These are phyloP conservation scores for Sporothrix brasiliensis DNA, from an alignment of 2,329 filamentous ascomycete species.

Conservation along the genomic window DNA sequence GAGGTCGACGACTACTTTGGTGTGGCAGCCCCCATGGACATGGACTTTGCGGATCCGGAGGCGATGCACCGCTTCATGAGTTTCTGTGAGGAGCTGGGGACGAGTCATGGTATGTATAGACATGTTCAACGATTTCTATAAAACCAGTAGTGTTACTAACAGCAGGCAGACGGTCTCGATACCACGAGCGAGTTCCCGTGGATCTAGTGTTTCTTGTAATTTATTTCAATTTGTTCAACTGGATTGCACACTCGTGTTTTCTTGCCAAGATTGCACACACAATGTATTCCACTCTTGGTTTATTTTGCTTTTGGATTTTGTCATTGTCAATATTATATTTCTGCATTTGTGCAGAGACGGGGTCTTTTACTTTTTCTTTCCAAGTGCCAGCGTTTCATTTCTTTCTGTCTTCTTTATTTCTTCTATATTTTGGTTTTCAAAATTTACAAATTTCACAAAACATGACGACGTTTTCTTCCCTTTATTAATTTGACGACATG, in stretches of 20 bases:
- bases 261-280: neutral
- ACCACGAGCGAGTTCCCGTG: conserved; percentile 9
- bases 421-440: neutral
- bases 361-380: neutral
- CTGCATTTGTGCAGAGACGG: neutral
- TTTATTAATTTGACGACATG: neutral
- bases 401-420: neutral
- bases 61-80: conserved; percentile 7
- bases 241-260: neutral
- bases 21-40: neutral
- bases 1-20: neutral
- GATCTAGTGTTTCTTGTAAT: neutral
- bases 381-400: neutral
- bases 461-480: neutral
- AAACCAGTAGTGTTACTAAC: neutral
- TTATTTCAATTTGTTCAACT: neutral
- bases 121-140: neutral
- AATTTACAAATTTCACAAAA: no score
- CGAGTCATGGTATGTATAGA: conserved; percentile 1
- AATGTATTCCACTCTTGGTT: neutral
- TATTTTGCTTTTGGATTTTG: neutral
- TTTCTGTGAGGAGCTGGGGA: conserved; percentile 7
- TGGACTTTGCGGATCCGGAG: neutral
- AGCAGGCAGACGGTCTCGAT: neutral
- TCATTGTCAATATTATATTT: no score